Evolutionary conservation across 176 grass and related monocot genomes (phyloP).

Genomic region (Carex myosuroides): DNA sequence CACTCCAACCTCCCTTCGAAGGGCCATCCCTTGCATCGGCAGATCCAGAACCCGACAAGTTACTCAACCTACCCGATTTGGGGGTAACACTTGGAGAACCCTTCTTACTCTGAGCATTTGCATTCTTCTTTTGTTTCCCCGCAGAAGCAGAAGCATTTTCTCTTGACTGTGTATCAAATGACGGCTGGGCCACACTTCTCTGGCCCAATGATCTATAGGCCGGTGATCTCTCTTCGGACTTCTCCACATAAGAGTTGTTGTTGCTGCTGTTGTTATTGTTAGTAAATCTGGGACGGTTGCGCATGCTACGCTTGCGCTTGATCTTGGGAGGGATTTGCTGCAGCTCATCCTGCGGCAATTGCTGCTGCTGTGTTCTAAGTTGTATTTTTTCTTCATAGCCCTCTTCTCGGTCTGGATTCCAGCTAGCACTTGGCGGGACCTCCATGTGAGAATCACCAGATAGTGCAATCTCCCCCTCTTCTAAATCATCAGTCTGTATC

Average conservation of each 20-base stretch:
- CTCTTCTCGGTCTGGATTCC: conserved; percentile 78
- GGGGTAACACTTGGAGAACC: conserved; percentile 36
- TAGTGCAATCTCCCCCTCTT: conserved; percentile 96
- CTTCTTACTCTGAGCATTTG: conserved; percentile 62
- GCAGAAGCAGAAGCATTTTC: conserved; percentile 26
- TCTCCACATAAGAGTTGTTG: conserved; percentile 30
- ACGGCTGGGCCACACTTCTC: conserved; percentile 33
- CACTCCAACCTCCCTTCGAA: conserved; percentile 60
- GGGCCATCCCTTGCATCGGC: conserved; percentile 39
- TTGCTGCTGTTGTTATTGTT: conserved; percentile 8
- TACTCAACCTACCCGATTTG: conserved; percentile 42
- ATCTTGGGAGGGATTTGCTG: conserved; percentile 49
- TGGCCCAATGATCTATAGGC: conserved; percentile 42
- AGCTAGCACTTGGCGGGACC: conserved; percentile 66
- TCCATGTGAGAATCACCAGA: conserved; percentile 87
- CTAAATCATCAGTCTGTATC: conserved; percentile 77
- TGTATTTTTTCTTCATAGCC: conserved; percentile 86
- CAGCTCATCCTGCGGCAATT: conserved; percentile 12
- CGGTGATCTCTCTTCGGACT: conserved; percentile 59
- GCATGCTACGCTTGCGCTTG: conserved; percentile 88
- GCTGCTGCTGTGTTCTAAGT: neutral
- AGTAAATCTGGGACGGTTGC: conserved; percentile 67
- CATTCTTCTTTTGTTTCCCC: conserved; percentile 60
- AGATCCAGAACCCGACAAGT: conserved; percentile 47
- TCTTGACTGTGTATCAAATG: conserved; percentile 23